These are phyloP conservation scores for Yamadazyma paraphyllophila DNA, from an alignment of 805 yeast species.

Conservation along the genomic window DNA sequence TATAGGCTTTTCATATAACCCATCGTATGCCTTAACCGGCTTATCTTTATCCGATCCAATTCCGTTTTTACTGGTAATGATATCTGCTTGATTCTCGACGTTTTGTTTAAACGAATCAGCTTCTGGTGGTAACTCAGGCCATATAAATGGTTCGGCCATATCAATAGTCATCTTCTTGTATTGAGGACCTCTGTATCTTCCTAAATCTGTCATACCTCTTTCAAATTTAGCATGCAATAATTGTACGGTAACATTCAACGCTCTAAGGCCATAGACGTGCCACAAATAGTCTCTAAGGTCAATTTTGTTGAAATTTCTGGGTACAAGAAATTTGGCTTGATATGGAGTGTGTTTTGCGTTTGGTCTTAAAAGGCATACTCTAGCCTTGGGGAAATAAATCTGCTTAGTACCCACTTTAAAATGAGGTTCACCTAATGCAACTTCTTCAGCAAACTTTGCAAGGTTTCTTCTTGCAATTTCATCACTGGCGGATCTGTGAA, in stretches of 20 bases:
- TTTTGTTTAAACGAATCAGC: constrained; percentile 35
- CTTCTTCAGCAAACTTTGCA: constrained; percentile 46
- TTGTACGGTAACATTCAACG: constrained; percentile 83
- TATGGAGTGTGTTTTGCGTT: constrained; percentile 96
- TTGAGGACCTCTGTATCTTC: constrained; percentile 77
- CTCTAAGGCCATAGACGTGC: constrained; percentile 87
- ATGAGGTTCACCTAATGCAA: constrained; percentile 68
- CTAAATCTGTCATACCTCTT: constrained; percentile 51
- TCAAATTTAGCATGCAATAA: constrained; percentile 69
- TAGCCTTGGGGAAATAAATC: constrained; percentile 81
- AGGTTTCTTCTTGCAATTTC: constrained; percentile 37
- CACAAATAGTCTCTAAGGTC: constrained; percentile 92
- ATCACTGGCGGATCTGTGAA: constrained; percentile 33
- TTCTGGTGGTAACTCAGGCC: constrained; percentile 68
- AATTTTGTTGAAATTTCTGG: constrained; percentile 87
- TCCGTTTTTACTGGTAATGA: constrained; percentile 48
- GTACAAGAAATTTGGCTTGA: constrained; percentile 95
- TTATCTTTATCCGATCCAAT: constrained; percentile 67
- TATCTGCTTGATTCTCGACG: constrained; percentile 46
- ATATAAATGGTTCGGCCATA: constrained; percentile 91
- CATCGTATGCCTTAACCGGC: constrained; percentile 73
- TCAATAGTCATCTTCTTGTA: constrained; percentile 95
- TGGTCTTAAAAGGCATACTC: constrained; percentile 78
- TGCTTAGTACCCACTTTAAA: constrained; percentile 76
- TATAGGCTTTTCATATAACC: constrained; percentile 51